Conservation (phyloP, 2,329 filamentous ascomycete species). For the Lasiodiplodia sp. region DNA sequence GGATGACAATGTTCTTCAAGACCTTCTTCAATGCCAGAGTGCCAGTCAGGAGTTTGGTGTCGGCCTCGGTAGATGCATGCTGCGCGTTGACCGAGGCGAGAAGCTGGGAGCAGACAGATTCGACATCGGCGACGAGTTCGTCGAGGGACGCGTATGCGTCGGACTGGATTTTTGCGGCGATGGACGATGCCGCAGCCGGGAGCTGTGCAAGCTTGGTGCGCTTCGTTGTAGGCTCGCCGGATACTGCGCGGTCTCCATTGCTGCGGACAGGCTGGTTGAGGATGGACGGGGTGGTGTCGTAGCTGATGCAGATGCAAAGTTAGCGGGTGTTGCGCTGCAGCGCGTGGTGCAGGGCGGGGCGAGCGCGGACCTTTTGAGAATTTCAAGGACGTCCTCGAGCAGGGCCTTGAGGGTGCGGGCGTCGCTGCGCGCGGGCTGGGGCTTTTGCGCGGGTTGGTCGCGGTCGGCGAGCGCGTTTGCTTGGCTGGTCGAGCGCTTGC, state of each 20-base stretch:
- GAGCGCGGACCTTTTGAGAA: constrained; percentile 48
- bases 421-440: constrained; percentile 32
- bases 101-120: constrained; percentile 48
- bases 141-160: constrained; percentile 51
- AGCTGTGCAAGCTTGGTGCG: constrained; percentile 51
- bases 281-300: constrained; percentile 56
- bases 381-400: constrained; percentile 50
- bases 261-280: constrained; percentile 48
- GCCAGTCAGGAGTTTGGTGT: constrained; percentile 40
- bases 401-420: constrained; percentile 38
- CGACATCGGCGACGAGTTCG: constrained; percentile 53
- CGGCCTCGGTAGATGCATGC: constrained; percentile 39
- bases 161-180: constrained; percentile 48
- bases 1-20: constrained; percentile 38
- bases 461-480: constrained; percentile 38
- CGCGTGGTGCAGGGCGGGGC: constrained; percentile 4
- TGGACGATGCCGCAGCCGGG: constrained; percentile 38
- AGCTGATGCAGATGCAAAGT: constrained; percentile 37
- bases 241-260: constrained; percentile 39
- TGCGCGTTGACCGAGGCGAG: constrained; percentile 43
- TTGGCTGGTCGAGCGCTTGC: constrained; percentile 52
- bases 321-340: constrained; percentile 17
- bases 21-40: constrained; percentile 46
- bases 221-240: constrained; percentile 53
- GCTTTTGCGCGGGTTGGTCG: constrained; percentile 35